Evolutionary conservation across 148 eudicot genomes (phyloP), one percentile per base, ranked within the genome.

Genomic region (Rheum nobile): DNA sequence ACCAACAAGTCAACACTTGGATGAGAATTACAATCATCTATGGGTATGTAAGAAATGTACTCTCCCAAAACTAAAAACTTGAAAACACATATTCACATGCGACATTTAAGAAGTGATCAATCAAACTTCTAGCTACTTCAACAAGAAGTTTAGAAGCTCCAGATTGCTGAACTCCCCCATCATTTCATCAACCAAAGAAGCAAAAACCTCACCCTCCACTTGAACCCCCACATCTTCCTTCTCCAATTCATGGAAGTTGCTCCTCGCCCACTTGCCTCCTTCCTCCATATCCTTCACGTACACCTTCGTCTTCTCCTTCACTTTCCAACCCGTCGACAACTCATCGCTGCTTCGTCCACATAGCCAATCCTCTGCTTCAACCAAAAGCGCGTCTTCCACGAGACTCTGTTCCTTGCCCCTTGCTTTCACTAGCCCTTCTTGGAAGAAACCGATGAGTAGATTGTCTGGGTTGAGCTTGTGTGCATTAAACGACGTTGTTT

Each of bases 181-280:
- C 50, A 71, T 9, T 28, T 71, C 72, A 21, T 71, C 72, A 2
- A 71, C 34, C 72, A 71, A 41, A 71, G 50, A 38, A 71, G 9
- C 47, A 14, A 71, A 71, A 24, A 71, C 29, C 32, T 39, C 72
- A 22, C 0, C 72, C 48, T 38, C 72, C 16, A 71, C 2, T 38
- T 43, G 31, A 10, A 21, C 14, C 0, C 29, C 31, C 6, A 71
- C 48, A 8, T 21, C 72, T 39, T 71, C 72, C 28, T 71, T 71
- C 29, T 41, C 72, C 31, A 22, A 29, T 2, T 71, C 72, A 22
- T 14, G 72, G 48, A 50, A 50, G 57, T 50, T 50, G 24, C 29
- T 71, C 17, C 12, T 71, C 9, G 0, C 76, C 97, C 97, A 90
- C 75, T 76, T 80, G 4, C 87, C 88, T 71, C 32, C 72, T 41